Base-by-base conservation (phyloP, 441 rosid genomes). In the Arabidopsis lyrata region DNA sequence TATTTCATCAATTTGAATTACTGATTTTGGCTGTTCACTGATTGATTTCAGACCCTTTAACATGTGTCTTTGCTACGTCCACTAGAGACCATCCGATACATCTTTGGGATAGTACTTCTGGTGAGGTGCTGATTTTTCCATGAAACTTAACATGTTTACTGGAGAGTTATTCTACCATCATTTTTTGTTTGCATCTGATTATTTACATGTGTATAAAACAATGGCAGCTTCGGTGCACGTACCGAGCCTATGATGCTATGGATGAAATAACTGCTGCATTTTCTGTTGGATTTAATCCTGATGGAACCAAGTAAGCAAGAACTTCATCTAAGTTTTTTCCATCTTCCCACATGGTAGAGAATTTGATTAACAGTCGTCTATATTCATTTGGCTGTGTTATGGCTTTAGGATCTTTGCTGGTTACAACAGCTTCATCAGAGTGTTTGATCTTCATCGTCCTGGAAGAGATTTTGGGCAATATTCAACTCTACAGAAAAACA, bases 81-180 rank as follows among this genome's bases (percentile, higher is more conserved):
- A 87, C 90, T 41, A 95, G 96, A 50, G 98, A 95, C 85, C 99
- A 92, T 81, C 98, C 98, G 0, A 95, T 95, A 73, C 98, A 92
- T 88, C 90, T 95, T 50, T 92, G 96, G 98, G 99, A 95, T 83
- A 95, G 97, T 66, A 72, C 88, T 73, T 83, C 97, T 76, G 98
- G 97, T 81, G 81, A 81, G 99, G 99, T 94, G 84, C 60, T 81
- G 75, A 60, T 70, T 53, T 61, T 38, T 63, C 60, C 41, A 35
- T 44, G 32, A 44, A 34, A 5, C 48, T 49, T 60, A 29, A 24
- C 20, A 59, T 63, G 15, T 63, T 50, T 67, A 35, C 34, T 75
- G 0, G 41, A 29, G 50, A 70, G 32, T 31, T 47, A 48, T 9
- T 47, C 42, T 59, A 50, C 20, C 49, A 70, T 32, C 20, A 20